These are phyloP conservation scores for Streptanthus diversifolius DNA, from an alignment of 345 rosid species.

Conservation along the genomic window DNA sequence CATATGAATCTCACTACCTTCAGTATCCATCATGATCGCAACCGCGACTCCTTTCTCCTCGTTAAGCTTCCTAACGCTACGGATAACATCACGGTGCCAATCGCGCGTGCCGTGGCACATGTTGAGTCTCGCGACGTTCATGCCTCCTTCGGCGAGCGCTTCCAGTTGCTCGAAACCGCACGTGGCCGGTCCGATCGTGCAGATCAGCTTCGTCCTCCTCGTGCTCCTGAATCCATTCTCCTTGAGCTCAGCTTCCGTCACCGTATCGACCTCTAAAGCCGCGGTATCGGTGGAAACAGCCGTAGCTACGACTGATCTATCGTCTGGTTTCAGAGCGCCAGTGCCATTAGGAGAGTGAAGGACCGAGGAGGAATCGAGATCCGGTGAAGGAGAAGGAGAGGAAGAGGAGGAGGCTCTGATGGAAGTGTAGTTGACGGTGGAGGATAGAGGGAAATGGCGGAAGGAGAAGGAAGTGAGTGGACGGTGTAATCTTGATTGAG, in stretches of 20 bases:
- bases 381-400: slow-evolving; percentile 42
- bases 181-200: slow-evolving; percentile 94
- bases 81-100: slow-evolving; percentile 83
- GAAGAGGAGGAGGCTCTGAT: slow-evolving; percentile 52
- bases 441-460: slow-evolving; percentile 34
- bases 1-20: slow-evolving; percentile 99
- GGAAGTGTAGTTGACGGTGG: slow-evolving; percentile 36
- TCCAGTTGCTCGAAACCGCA: slow-evolving; percentile 85
- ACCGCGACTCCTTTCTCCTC: slow-evolving; percentile 97
- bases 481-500: slow-evolving; percentile 29
- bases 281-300: slow-evolving; percentile 24
- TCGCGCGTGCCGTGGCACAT: slow-evolving; percentile 97
- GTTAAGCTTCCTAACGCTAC: slow-evolving; percentile 75
- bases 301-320: slow-evolving; percentile 23
- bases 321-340: slow-evolving; percentile 20
- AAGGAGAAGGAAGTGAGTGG: slow-evolving; percentile 37
- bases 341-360: slow-evolving; percentile 59
- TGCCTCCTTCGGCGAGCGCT: slow-evolving; percentile 92
- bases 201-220: slow-evolving; percentile 86
- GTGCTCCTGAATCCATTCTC: slow-evolving; percentile 99
- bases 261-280: slow-evolving; percentile 75
- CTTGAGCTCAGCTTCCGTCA: slow-evolving; percentile 88
- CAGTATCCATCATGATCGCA: slow-evolving; percentile 99
- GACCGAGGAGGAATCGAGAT: slow-evolving; percentile 44
- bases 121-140: slow-evolving; percentile 94